Evolutionary conservation across 768 basidiomycete species (phyloP).

Genomic region (Hericium rajendrae): DNA sequence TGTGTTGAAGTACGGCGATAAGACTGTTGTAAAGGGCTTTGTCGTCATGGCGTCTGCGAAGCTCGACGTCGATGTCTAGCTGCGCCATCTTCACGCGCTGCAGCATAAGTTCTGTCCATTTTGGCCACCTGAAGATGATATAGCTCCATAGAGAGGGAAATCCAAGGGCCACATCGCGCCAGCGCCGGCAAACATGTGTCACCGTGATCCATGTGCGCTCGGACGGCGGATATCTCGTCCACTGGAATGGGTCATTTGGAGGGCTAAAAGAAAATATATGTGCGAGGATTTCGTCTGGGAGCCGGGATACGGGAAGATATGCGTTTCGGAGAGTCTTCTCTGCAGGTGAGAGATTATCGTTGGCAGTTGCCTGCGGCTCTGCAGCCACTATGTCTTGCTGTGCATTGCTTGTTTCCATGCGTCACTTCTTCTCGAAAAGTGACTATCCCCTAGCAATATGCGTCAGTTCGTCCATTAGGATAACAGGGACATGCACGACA

Average conservation of each 20-base stretch:
- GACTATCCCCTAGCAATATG: no score
- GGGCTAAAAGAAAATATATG: not conserved
- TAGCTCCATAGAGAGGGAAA: conserved; percentile 4
- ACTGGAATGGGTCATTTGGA: not conserved
- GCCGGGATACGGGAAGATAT: not conserved
- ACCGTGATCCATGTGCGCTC: conserved; percentile 2
- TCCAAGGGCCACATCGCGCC: conserved; percentile 7
- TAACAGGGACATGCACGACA: no score
- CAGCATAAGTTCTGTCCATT: not conserved
- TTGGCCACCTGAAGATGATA: not conserved
- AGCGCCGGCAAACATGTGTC: conserved; percentile 6
- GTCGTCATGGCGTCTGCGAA: not conserved
- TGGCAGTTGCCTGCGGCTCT: no score
- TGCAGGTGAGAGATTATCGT: not conserved
- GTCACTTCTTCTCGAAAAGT: no score
- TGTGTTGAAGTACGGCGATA: not conserved
- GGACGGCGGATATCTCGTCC: not conserved
- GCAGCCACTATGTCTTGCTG: no score
- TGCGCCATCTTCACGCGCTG: conserved; percentile 1
- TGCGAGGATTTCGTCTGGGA: not conserved
- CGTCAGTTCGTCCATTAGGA: no score
- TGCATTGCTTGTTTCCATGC: no score
- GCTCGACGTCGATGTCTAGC: not conserved
- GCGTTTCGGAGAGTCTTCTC: not conserved
- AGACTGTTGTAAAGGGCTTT: not conserved